Conservation (phyloP, 2,329 filamentous ascomycete genomes). For the Colletotrichum sp. region DNA sequence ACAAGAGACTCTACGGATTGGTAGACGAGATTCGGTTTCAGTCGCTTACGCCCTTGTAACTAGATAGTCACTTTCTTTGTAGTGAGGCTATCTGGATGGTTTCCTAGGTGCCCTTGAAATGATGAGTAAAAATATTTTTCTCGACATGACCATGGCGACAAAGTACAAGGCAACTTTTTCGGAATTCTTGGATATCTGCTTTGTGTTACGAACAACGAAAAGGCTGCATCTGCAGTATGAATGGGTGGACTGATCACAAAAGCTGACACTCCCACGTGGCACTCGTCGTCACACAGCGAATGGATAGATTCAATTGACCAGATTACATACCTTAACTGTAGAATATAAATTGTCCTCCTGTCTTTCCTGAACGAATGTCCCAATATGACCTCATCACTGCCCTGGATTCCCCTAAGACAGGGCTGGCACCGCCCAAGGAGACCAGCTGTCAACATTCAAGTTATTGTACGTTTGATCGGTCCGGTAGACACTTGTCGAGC, state of each 20-base stretch:
- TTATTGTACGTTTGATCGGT: slow-evolving; percentile 10
- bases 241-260: fast-evolving
- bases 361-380: background rate
- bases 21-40: background rate
- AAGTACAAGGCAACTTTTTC: background rate
- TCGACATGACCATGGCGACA: fast-evolving
- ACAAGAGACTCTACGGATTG: background rate
- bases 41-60: background rate
- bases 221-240: fast-evolving
- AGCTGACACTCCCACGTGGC: background rate
- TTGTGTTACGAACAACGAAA: background rate
- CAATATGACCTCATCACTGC: fast-evolving
- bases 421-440: slow-evolving; percentile 11
- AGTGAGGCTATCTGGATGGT: background rate
- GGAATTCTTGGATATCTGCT: background rate
- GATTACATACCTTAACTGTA: background rate
- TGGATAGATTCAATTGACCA: background rate
- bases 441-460: slow-evolving; percentile 17
- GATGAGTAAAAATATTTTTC: fast-evolving
- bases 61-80: background rate
- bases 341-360: background rate
- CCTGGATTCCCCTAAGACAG: background rate
- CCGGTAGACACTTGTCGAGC: slow-evolving; percentile 4
- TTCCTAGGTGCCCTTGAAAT: background rate
- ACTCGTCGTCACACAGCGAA: background rate